phyloP scores from a whole-genome alignment of 2,329 filamentous ascomycete species.

The Talaromyces sp. region DNA sequence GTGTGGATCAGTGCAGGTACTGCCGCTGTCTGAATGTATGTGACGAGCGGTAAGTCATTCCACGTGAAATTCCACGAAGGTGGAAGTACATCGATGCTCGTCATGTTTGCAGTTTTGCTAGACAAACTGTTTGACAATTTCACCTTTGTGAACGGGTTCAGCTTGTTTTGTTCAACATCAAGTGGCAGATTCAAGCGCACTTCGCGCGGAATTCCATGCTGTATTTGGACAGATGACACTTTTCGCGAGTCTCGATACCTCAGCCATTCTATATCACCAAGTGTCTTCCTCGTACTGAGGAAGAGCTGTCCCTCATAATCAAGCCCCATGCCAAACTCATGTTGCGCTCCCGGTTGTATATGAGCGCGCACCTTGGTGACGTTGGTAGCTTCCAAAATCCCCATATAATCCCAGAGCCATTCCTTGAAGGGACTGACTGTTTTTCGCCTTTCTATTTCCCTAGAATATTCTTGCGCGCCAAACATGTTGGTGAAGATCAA shows the following conservation, averaged over 20 bases:
- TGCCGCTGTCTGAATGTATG: constrained; percentile 48
- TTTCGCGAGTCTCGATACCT: constrained; percentile 38
- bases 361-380: constrained; percentile 34
- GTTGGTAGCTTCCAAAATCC: constrained; percentile 38
- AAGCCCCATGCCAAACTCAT: constrained; percentile 53
- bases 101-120: constrained; percentile 33
- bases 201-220: constrained; percentile 37
- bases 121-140: constrained; percentile 27
- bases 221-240: constrained; percentile 34
- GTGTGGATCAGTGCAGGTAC: constrained; percentile 47
- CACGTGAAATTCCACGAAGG: constrained; percentile 40
- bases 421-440: constrained; percentile 35
- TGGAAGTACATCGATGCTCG: constrained; percentile 44
- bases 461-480: constrained; percentile 52
- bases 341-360: constrained; percentile 37
- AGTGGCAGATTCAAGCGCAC: constrained; percentile 37
- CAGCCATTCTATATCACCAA: constrained; percentile 42
- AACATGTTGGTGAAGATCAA: constrained; percentile 52
- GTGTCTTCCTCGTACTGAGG: constrained; percentile 42
- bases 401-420: constrained; percentile 37
- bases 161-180: constrained; percentile 34
- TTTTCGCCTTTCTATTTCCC: constrained; percentile 42
- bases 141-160: constrained; percentile 35
- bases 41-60: constrained; percentile 44
- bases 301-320: constrained; percentile 53